Percentiles rank a stretch among this genome's conserved stretches.
phyloP scores from a whole-genome alignment of 345 rosid genomes.

The Cardamine resedifolia region DNA sequence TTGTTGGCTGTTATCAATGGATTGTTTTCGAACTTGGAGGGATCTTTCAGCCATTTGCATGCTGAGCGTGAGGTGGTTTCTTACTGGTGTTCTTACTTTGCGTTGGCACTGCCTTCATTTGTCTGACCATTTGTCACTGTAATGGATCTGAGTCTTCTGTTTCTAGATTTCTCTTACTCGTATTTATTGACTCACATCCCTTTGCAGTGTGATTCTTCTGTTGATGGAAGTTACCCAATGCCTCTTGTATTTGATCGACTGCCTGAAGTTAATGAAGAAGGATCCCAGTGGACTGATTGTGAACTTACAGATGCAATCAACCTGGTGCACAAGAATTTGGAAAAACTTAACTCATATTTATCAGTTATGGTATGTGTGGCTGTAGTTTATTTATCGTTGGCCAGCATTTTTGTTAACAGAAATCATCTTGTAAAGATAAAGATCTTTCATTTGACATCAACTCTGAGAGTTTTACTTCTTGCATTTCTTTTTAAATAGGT shows the following conservation, averaged over 20 bases:
- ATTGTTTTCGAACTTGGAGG: conserved; percentile 66
- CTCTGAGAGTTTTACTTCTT: background rate
- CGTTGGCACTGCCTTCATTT: conserved; percentile 14
- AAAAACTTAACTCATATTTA: conserved; percentile 63
- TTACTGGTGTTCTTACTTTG: background rate
- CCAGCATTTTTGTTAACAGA: conserved; percentile 1
- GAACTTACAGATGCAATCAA: conserved; percentile 70
- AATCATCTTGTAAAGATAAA: conserved; percentile 2
- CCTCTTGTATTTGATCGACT: conserved; percentile 65
- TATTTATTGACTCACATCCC: background rate
- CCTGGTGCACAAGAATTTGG: conserved; percentile 61
- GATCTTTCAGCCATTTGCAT: conserved; percentile 63
- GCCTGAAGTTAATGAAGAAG: conserved; percentile 61
- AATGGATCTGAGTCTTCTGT: background rate
- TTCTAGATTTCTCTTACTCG: conserved; percentile 1
- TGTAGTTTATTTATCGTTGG: background rate
- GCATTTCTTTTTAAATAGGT: conserved; percentile 45
- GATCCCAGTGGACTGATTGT: conserved; percentile 74
- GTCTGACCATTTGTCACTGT: background rate
- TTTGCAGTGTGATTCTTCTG: conserved; percentile 63
- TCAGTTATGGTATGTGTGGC: conserved; percentile 54
- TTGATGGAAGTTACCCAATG: conserved; percentile 60
- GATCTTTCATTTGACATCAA: background rate
- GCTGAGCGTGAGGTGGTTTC: conserved; percentile 55
- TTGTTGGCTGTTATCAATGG: conserved; percentile 49